Evolutionary conservation across 1,139 yeast genomes (phyloP).

Genomic region (Saccharomyces hybrid): DNA sequence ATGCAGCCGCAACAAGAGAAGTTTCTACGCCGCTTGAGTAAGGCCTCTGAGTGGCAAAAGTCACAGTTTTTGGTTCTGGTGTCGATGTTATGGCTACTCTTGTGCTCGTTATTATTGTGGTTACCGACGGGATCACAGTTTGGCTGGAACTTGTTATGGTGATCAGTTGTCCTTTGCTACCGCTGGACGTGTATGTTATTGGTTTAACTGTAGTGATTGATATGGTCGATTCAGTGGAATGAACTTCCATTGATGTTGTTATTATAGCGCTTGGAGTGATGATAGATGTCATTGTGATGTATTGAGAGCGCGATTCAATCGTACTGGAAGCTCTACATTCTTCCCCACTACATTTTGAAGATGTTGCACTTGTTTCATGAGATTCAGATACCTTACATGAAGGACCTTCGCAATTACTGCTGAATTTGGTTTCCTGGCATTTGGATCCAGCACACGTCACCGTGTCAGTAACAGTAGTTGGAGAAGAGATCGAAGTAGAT

Average conservation of each 20-base stretch:
- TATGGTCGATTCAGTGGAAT: slow-evolving; percentile 8
- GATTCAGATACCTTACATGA: not conserved
- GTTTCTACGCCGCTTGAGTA: not conserved
- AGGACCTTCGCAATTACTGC: not conserved
- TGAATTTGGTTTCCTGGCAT: slow-evolving; percentile 1
- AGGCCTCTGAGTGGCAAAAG: not conserved
- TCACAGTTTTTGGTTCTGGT: slow-evolving; percentile 4
- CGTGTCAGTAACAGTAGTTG: slow-evolving; percentile 1
- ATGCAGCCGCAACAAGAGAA: not conserved
- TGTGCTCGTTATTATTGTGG: slow-evolving; percentile 8
- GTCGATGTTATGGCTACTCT: slow-evolving; percentile 7
- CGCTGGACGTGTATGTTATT: slow-evolving; percentile 9
- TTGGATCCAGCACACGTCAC: slow-evolving; percentile 6
- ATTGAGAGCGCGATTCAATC: not conserved
- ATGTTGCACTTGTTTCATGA: not conserved
- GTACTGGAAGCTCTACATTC: not conserved
- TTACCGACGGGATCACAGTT: slow-evolving; percentile 4
- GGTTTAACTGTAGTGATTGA: slow-evolving; percentile 10
- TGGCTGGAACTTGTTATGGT: slow-evolving; percentile 11
- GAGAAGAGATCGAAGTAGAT: not conserved
- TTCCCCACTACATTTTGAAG: not conserved
- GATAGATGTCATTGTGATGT: slow-evolving; percentile 2
- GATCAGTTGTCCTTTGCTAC: slow-evolving; percentile 7
- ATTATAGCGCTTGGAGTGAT: slow-evolving; percentile 1
- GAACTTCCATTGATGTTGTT: slow-evolving; percentile 1